Conservation (phyloP, 495 filamentous ascomycete genomes). For the Darksidea phi region DNA sequence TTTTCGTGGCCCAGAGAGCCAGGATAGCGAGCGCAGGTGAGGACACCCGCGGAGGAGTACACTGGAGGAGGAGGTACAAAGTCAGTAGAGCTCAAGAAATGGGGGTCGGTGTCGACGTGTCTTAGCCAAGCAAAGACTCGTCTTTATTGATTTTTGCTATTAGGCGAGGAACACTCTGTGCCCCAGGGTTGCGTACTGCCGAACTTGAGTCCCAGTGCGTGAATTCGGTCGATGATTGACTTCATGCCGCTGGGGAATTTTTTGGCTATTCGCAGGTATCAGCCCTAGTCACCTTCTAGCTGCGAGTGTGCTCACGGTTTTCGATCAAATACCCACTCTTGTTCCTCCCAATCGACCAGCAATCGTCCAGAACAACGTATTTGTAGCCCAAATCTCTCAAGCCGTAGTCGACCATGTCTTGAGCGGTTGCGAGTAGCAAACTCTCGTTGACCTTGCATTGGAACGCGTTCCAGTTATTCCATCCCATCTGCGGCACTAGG, state of each 20-base stretch:
- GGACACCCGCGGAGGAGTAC: slow-evolving; percentile 54
- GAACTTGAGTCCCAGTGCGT: slow-evolving; percentile 60
- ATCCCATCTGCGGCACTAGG: slow-evolving; percentile 28
- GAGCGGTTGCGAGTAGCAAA: slow-evolving; percentile 49
- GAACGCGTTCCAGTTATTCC: slow-evolving; percentile 55
- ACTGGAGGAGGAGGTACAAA: too few relatives aligned
- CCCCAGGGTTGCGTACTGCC: too few relatives aligned
- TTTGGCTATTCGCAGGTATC: slow-evolving; percentile 7
- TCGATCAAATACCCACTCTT: slow-evolving; percentile 50
- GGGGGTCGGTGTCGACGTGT: too few relatives aligned
- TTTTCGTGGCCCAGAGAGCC: slow-evolving; percentile 61
- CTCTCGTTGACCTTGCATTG: slow-evolving; percentile 53
- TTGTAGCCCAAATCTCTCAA: slow-evolving; percentile 65
- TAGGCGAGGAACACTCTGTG: too few relatives aligned
- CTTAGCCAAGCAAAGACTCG: too few relatives aligned
- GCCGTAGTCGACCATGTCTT: slow-evolving; percentile 53
- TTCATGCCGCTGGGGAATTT: slow-evolving; percentile 65
- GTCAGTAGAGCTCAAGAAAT: too few relatives aligned
- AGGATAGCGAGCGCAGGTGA: slow-evolving; percentile 53
- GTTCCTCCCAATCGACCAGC: slow-evolving; percentile 57
- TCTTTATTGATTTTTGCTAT: too few relatives aligned
- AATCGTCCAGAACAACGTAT: slow-evolving; percentile 65
- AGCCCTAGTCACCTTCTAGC: neutral
- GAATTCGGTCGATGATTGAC: slow-evolving; percentile 57
- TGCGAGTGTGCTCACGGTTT: slow-evolving; percentile 38